Evolutionary conservation across 1,284 basidiomycete species (phyloP), one percentile per base, ranked within the genome.

Genomic region (Heterobasidion parviporum): DNA sequence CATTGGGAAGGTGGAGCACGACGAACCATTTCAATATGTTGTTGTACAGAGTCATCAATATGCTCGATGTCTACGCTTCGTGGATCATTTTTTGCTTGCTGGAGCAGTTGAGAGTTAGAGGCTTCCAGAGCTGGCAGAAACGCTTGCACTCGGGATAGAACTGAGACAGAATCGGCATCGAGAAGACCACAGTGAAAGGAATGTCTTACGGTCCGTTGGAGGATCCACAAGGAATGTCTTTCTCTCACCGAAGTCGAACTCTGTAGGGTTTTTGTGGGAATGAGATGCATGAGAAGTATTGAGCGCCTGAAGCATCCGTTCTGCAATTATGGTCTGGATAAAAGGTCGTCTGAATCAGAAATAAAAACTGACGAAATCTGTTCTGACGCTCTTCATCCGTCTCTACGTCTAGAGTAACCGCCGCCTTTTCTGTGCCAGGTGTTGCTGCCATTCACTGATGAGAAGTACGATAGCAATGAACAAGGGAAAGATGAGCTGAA

Each of bases 11-110:
- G 52, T 54, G 47, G 50, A 52, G 20, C 49, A 58, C 8, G 45
- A 65, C 78, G 54, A 54, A 83, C 85, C 85, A 88, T 87, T 63
- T 86, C 78, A 58, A 88, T 83, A 63, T 83, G 81, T 56, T 68
- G 73, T 12, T 73, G 71, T 55, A 73, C 72, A 32, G 72, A 71
- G 20, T 74, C 71, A 8, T 67, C 65, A 18, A 87, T 61, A 54
- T 81, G 75, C 64, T 88, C 86, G 46, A 88, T 85, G 62, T 87
- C 79, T 20, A 87, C 71, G 60, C 80, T 82, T 15, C 66, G 64
- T 0, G 83, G 82, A 57, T 82, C 74, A 32, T 18, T 20, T 48
- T 20, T 32, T 14, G 46, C 46, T 44, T 68, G 66, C 56, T 75
- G 68, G 2, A 72, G 61, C 20, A 87, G 74, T 1, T 74, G 68